phyloP scores from a whole-genome alignment of 2,329 filamentous ascomycete genomes.

The Clonostachys byssicola region DNA sequence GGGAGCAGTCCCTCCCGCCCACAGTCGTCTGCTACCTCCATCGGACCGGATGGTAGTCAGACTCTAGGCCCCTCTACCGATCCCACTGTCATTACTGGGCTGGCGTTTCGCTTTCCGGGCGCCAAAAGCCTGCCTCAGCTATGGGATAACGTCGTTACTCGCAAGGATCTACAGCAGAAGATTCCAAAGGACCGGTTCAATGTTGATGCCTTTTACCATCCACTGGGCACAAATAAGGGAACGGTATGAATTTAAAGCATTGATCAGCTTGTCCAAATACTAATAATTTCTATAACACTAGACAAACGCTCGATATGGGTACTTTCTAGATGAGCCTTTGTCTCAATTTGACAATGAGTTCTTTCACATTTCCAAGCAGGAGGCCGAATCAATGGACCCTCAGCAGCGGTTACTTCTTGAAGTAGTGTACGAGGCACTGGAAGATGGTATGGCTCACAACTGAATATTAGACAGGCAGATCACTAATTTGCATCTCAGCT shows the following conservation, averaged over 20 bases:
- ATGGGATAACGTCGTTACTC: conserved; percentile 23
- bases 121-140: conserved; percentile 23
- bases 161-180: conserved; percentile 23
- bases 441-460: conserved; percentile 6
- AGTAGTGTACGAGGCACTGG: conserved; percentile 32
- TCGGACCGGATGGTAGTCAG: background rate
- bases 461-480: background rate
- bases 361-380: conserved; percentile 30
- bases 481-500: conserved; percentile 3
- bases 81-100: conserved; percentile 34
- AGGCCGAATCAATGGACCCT: conserved; percentile 34
- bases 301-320: conserved; percentile 15
- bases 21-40: background rate
- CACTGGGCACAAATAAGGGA: conserved; percentile 22
- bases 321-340: conserved; percentile 26
- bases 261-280: background rate
- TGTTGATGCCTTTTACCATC: conserved; percentile 12
- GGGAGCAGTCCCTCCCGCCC: background rate
- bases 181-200: conserved; percentile 16
- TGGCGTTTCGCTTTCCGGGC: conserved; percentile 30
- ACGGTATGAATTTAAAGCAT: conserved; percentile 2
- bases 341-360: conserved; percentile 25
- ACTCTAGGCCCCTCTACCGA: conserved; percentile 8
- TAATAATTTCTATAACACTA: background rate
- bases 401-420: conserved; percentile 35